These are phyloP conservation scores for Agaricus subrufescens DNA, from an alignment of 768 basidiomycete species.

Conservation along the genomic window DNA sequence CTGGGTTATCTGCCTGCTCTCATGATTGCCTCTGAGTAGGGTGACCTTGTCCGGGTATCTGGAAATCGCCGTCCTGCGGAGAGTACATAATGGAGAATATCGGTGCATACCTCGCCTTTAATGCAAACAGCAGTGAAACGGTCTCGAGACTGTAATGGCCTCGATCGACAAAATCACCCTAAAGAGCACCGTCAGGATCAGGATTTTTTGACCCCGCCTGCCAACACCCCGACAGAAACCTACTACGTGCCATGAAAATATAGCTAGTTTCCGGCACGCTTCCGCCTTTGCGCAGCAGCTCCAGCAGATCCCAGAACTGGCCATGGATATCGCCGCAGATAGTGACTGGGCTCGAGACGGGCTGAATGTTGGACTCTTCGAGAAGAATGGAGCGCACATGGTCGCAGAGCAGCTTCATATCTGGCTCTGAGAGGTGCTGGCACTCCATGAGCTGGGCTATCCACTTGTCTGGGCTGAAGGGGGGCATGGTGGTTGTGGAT, in stretches of 20 bases:
- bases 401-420: conserved; percentile 92
- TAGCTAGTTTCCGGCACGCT: conserved; percentile 86
- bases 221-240: conserved; percentile 26
- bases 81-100: not conserved
- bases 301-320: conserved; percentile 95
- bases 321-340: conserved; percentile 97
- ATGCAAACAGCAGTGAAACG: conserved; percentile 78
- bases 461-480: conserved; percentile 64
- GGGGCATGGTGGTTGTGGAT: conserved; percentile 13
- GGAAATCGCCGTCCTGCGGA: conserved; percentile 7
- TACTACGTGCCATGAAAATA: conserved; percentile 87
- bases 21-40: conserved; percentile 91
- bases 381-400: conserved; percentile 84
- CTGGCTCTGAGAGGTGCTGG: conserved; percentile 82
- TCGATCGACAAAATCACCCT: conserved; percentile 98
- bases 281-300: conserved; percentile 83
- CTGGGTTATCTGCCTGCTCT: conserved; percentile 96
- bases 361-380: conserved; percentile 97
- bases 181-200: conserved; percentile 18
- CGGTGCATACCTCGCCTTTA: conserved; percentile 73
- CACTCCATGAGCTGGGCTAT: conserved; percentile 85
- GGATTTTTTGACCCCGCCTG: conserved; percentile 15
- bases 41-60: conserved; percentile 94
- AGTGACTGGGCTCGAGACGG: conserved; percentile 90
- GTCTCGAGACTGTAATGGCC: conserved; percentile 97